Conservation (phyloP, 768 basidiomycete genomes). For the Lactarius hatsudake region DNA sequence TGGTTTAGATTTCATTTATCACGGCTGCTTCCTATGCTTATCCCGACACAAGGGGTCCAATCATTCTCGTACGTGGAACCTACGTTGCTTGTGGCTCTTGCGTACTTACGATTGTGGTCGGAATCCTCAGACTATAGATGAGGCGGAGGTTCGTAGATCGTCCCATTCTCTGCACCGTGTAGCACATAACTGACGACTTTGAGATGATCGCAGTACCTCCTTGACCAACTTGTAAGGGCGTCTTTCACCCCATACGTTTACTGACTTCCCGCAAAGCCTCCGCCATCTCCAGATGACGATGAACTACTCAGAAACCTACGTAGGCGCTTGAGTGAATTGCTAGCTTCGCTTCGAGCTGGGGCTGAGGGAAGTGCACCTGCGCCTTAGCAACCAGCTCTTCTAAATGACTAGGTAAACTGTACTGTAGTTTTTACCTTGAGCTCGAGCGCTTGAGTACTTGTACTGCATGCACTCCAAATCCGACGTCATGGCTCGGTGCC, state of each 20-base stretch:
- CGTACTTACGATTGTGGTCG: neutral
- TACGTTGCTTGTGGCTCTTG: neutral
- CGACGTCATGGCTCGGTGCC: neutral
- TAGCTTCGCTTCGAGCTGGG: conserved; percentile 25
- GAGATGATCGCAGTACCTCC: conserved; percentile 25
- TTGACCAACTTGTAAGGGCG: conserved; percentile 30
- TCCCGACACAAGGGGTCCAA: conserved; percentile 22
- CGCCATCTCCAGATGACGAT: conserved; percentile 28
- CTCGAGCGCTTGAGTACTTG: too few species aligned
- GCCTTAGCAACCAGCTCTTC: neutral
- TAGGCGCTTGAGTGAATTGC: conserved; percentile 26
- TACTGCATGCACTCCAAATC: neutral
- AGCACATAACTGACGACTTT: neutral
- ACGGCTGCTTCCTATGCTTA: neutral
- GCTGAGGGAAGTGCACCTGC: conserved; percentile 26
- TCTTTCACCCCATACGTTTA: neutral
- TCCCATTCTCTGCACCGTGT: neutral
- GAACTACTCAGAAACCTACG: conserved; percentile 28
- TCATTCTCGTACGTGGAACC: conserved; percentile 22
- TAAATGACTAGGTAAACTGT: neutral
- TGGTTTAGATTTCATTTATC: neutral
- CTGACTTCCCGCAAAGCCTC: conserved; percentile 21
- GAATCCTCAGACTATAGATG: conserved; percentile 29
- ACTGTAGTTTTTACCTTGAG: too few species aligned
- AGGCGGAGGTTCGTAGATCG: conserved; percentile 28